These are phyloP conservation scores for Pleurotus pulmonarius DNA, from an alignment of 768 basidiomycete species.

Conservation along the genomic window DNA sequence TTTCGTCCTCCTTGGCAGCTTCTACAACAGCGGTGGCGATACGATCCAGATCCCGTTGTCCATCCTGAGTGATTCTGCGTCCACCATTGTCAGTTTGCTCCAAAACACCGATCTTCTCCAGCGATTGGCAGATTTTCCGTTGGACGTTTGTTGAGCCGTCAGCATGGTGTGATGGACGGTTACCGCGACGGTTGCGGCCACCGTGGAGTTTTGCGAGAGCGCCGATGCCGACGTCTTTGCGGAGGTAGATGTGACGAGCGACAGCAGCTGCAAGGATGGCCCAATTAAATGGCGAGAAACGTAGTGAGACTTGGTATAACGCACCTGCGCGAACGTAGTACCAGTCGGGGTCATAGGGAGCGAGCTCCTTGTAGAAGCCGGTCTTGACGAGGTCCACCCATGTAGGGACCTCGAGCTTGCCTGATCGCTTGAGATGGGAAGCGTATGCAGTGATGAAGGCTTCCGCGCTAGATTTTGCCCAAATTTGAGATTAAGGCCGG, in stretches of 20 bases:
- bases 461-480: slow-evolving; percentile 62
- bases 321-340: slow-evolving; percentile 97
- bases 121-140: slow-evolving; percentile 92
- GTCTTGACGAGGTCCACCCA: slow-evolving; percentile 99
- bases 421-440: slow-evolving; percentile 95
- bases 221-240: slow-evolving; percentile 94
- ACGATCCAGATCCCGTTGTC: slow-evolving; percentile 92
- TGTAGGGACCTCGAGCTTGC: slow-evolving; percentile 97
- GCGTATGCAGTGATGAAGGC: slow-evolving; percentile 93
- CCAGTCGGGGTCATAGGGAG: slow-evolving; percentile 99
- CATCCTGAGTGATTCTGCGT: slow-evolving; percentile 94
- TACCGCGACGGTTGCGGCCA: slow-evolving; percentile 91
- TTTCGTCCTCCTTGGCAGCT: slow-evolving; percentile 67
- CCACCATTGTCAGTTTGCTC: slow-evolving; percentile 93
- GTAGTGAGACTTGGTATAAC: slow-evolving; percentile 21
- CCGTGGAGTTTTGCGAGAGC: slow-evolving; percentile 96
- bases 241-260: slow-evolving; percentile 99
- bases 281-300: neutral
- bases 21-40: slow-evolving; percentile 90
- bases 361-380: slow-evolving; percentile 95
- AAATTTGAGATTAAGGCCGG: slow-evolving; percentile 18
- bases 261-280: slow-evolving; percentile 66
- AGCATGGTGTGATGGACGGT: slow-evolving; percentile 94
- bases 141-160: slow-evolving; percentile 85
- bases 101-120: slow-evolving; percentile 98